Evolutionary conservation across 208 protist genomes (phyloP).

Genomic region (Leishmania guyanensis): DNA sequence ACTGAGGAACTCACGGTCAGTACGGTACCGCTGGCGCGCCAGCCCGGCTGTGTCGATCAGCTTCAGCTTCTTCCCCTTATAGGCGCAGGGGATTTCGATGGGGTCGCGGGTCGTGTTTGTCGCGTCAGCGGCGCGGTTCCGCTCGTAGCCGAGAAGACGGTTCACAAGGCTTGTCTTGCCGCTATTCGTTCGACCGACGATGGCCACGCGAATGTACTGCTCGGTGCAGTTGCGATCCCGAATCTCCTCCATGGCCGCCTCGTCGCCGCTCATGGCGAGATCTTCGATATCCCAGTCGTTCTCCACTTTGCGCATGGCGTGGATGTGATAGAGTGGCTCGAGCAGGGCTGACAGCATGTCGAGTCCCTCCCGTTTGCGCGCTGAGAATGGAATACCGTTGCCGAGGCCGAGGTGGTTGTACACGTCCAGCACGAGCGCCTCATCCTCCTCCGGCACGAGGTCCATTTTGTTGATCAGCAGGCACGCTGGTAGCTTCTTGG

Average conservation of each 20-base stretch:
- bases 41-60: conserved; percentile 92
- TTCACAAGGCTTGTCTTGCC: conserved; percentile 95
- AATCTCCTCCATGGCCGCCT: conserved; percentile 88
- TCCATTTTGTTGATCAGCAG: conserved; percentile 93
- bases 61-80: conserved; percentile 87
- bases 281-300: conserved; percentile 93
- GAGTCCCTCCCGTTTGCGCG: conserved; percentile 60
- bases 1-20: conserved; percentile 83
- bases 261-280: conserved; percentile 79
- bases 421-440: conserved; percentile 53
- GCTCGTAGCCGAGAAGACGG: conserved; percentile 91
- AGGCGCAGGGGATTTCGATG: conserved; percentile 87
- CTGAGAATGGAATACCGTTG: conserved; percentile 75
- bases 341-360: conserved; percentile 75
- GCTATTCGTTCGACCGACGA: conserved; percentile 93
- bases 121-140: conserved; percentile 78
- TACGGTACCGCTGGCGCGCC: conserved; percentile 69
- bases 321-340: conserved; percentile 82
- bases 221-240: conserved; percentile 83
- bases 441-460: conserved; percentile 59
- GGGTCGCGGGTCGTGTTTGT: conserved; percentile 92
- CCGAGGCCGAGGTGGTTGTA: conserved; percentile 78
- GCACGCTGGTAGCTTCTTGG: conserved; percentile 74
- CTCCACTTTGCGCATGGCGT: conserved; percentile 73
- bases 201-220: conserved; percentile 86